Conservation (phyloP, 2,329 filamentous ascomycete species). For the Colletotrichum cordylinicola region DNA sequence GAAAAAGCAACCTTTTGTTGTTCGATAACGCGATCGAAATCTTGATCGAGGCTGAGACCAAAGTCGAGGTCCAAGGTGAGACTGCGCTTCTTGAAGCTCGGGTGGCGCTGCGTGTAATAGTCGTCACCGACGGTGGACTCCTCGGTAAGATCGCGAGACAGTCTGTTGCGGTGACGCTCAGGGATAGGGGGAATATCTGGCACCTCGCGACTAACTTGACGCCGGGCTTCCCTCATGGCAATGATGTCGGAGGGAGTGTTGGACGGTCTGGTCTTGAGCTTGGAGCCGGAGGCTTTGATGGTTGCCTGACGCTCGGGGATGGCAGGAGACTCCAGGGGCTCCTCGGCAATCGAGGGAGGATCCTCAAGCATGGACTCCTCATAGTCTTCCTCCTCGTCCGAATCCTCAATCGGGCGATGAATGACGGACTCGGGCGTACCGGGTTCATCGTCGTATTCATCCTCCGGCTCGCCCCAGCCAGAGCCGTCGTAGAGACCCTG, state of each 20-base stretch:
- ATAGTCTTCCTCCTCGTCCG: constrained; percentile 37
- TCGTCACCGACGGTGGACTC: constrained; percentile 43
- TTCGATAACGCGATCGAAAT: constrained; percentile 95
- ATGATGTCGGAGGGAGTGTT: constrained; percentile 84
- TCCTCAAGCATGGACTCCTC: constrained; percentile 30
- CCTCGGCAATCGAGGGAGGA: constrained; percentile 36
- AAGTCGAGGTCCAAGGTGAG: constrained; percentile 83
- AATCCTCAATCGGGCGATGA: constrained; percentile 67
- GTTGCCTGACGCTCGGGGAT: constrained; percentile 87
- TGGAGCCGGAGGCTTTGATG: constrained; percentile 86
- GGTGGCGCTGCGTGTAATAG: constrained; percentile 63
- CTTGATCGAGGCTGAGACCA: constrained; percentile 85
- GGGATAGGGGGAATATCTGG: constrained; percentile 66
- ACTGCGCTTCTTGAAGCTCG: constrained; percentile 82
- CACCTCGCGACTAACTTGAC: constrained; percentile 81
- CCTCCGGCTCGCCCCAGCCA: constrained; percentile 62
- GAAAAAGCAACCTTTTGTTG: constrained; percentile 87
- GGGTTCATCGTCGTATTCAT: constrained; percentile 64
- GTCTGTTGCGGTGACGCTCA: constrained; percentile 61
- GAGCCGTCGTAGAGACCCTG: constrained; percentile 69
- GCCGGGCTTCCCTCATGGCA: constrained; percentile 84
- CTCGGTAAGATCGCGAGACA: constrained; percentile 52
- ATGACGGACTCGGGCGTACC: constrained; percentile 91
- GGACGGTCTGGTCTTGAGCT: constrained; percentile 87
- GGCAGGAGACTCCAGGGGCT: constrained; percentile 60